These are phyloP conservation scores for Apostasia shenzhenica DNA, from an alignment of 106 monocot species.

Conservation along the genomic window DNA sequence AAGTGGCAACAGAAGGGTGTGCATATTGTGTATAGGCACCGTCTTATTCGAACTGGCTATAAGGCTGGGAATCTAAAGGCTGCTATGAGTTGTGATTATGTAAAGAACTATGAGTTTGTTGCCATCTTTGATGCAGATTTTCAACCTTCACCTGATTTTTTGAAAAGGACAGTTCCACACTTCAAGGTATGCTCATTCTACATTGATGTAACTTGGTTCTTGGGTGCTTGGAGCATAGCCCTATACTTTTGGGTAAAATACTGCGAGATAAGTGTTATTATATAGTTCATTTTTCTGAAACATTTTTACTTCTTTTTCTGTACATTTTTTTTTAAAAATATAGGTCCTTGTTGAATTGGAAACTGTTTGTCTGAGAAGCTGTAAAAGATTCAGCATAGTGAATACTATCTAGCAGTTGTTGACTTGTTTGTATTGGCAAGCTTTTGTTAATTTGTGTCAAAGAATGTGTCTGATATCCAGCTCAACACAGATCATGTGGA, in stretches of 20 bases:
- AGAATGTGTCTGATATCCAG: too few relatives aligned
- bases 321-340: too few relatives aligned
- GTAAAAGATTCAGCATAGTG: too few relatives aligned
- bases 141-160: conserved; percentile 60
- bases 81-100: conserved; percentile 72
- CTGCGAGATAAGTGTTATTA: background rate
- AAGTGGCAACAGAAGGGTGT: conserved; percentile 76
- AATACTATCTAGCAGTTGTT: too few relatives aligned
- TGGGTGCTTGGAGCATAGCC: background rate
- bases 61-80: conserved; percentile 79
- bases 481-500: too few relatives aligned
- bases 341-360: too few relatives aligned
- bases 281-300: background rate
- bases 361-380: too few relatives aligned
- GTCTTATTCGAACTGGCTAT: conserved; percentile 64
- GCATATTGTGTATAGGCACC: conserved; percentile 55
- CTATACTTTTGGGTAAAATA: background rate
- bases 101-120: conserved; percentile 65
- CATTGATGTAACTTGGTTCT: background rate
- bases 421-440: too few relatives aligned
- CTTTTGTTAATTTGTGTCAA: too few relatives aligned
- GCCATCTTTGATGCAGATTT: conserved; percentile 83
- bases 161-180: conserved; percentile 71
- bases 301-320: too few relatives aligned
- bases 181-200: conserved; percentile 42